phyloP scores from a whole-genome alignment of 2,329 filamentous ascomycete genomes.

The Trichoderma koningiopsis region DNA sequence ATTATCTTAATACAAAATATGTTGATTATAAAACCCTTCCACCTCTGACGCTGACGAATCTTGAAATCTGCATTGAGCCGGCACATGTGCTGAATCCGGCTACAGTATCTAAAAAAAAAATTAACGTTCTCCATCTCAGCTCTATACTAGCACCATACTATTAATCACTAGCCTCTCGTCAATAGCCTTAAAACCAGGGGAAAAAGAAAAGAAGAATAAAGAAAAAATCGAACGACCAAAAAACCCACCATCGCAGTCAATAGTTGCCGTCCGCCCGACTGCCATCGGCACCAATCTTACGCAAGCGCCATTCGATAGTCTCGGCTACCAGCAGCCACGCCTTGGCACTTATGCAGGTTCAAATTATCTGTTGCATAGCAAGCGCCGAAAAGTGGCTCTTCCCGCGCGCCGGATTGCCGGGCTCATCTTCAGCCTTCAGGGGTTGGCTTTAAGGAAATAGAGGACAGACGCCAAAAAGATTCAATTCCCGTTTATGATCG shows the following conservation, averaged over 20 bases:
- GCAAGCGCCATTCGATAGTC: slow-evolving; percentile 5
- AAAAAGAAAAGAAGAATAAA: not conserved
- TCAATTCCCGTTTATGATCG: not conserved
- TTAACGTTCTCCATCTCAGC: not conserved
- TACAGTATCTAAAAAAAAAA: not conserved
- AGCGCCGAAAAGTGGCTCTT: not conserved
- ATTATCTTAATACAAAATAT: not conserved
- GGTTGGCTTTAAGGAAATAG: not conserved
- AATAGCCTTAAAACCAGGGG: not conserved
- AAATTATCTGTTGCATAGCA: slow-evolving; percentile 1
- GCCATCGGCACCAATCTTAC: slow-evolving; percentile 16
- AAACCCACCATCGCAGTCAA: slow-evolving; percentile 3
- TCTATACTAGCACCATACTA: not conserved
- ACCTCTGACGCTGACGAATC: not conserved
- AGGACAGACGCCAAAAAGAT: not conserved
- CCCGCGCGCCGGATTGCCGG: not conserved
- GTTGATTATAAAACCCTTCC: not conserved
- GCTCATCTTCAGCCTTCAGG: not conserved
- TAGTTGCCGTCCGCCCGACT: slow-evolving; percentile 15
- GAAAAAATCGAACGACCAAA: not conserved
- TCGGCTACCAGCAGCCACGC: not conserved
- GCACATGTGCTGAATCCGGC: not conserved
- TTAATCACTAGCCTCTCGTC: not conserved
- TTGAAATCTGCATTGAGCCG: too few relatives aligned
- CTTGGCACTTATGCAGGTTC: slow-evolving; percentile 9